A percentile compares a stretch with the other conserved stretches of the same genome.
Conservation (phyloP, 371 early-diverging fungal genomes). For the Mucor ambiguus region DNA sequence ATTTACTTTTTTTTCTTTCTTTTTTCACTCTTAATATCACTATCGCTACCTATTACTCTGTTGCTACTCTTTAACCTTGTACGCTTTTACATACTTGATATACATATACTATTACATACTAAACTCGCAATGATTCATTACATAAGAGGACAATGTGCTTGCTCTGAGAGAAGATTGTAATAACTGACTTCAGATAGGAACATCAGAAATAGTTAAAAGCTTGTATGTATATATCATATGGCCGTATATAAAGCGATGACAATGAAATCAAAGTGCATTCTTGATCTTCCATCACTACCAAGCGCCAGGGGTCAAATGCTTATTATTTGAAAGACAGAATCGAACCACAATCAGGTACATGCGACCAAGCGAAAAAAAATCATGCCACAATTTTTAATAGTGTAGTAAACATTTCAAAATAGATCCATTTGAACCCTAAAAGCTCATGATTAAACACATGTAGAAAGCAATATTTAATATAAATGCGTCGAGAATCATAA, state of each 20-base stretch:
- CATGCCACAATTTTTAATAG: constrained; percentile 1
- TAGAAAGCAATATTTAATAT: background rate
- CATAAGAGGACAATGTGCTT: background rate
- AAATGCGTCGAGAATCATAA: background rate
- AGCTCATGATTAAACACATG: constrained; percentile 1
- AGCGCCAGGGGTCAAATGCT: constrained; percentile 35
- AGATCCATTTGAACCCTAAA: background rate
- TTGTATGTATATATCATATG: background rate
- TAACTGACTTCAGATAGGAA: too few species aligned
- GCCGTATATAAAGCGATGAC: background rate
- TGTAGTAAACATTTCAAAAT: background rate
- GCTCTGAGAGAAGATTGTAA: background rate
- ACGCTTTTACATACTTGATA: background rate
- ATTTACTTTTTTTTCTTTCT: background rate
- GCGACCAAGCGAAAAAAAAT: background rate
- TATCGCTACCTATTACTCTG: background rate
- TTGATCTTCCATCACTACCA: background rate
- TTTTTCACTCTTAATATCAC: background rate
- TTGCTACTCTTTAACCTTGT: background rate
- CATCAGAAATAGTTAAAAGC: background rate
- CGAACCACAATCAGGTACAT: background rate
- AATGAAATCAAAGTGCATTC: background rate
- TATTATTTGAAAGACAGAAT: background rate
- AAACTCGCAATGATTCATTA: background rate
- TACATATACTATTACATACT: background rate